phyloP scores from a whole-genome alignment of 2,329 filamentous ascomycete species.

The Fusarium goolgardi region DNA sequence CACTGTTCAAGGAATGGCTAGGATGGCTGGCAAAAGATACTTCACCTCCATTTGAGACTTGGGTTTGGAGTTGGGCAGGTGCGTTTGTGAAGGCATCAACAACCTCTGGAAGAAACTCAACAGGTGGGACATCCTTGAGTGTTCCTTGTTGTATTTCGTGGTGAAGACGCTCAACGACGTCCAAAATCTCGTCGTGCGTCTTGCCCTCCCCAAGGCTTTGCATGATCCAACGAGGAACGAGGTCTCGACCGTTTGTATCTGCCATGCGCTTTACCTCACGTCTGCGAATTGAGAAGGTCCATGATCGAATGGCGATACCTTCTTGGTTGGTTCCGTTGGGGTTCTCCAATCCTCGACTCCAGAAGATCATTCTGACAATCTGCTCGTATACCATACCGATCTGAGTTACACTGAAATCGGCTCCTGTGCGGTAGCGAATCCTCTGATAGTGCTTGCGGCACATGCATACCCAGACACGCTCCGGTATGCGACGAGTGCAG shows the following conservation, averaged over 20 bases:
- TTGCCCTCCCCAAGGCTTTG: constrained; percentile 60
- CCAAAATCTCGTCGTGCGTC: constrained; percentile 59
- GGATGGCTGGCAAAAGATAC: constrained; percentile 17
- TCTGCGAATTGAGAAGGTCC: constrained; percentile 72
- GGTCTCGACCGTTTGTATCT: constrained; percentile 46
- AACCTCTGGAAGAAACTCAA: constrained; percentile 69
- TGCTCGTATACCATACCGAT: constrained; percentile 72
- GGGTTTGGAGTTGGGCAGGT: constrained; percentile 34
- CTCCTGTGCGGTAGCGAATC: constrained; percentile 73
- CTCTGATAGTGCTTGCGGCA: constrained; percentile 89
- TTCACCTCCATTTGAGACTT: constrained; percentile 29
- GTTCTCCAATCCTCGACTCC: constrained; percentile 65
- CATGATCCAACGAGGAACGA: constrained; percentile 59
- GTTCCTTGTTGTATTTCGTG: constrained; percentile 57
- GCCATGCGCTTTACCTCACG: constrained; percentile 70
- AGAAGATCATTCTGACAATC: constrained; percentile 70
- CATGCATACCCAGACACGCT: constrained; percentile 77
- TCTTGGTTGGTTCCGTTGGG: constrained; percentile 45
- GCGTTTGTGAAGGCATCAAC: constrained; percentile 51
- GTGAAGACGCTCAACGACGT: constrained; percentile 60
- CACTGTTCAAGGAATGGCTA: constrained; percentile 17
- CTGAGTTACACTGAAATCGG: constrained; percentile 70
- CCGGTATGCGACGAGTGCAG: constrained; percentile 76
- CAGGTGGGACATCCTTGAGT: constrained; percentile 64
- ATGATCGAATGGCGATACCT: constrained; percentile 56